A percentile compares a stretch with the other conserved stretches of the same genome.
phyloP scores from a whole-genome alignment of 768 basidiomycete genomes.

The Auriscalpium vulgare region DNA sequence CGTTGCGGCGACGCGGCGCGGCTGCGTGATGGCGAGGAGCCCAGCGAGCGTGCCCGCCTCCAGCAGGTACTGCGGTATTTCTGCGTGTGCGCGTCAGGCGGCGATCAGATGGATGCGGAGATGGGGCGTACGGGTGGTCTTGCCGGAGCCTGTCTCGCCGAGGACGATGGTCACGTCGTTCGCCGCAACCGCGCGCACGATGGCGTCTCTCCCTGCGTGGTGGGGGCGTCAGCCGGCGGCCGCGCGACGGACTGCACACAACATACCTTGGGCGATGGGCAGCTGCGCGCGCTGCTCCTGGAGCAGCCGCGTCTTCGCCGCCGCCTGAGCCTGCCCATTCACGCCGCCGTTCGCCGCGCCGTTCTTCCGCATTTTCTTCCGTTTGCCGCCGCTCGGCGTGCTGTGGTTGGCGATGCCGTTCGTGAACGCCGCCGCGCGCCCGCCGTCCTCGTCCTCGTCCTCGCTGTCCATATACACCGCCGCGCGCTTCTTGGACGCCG shows the following conservation, averaged over 20 bases:
- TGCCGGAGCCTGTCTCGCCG: constrained; percentile 97
- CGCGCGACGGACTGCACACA: constrained; percentile 13
- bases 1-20: constrained; percentile 90
- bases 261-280: constrained; percentile 71
- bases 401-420: constrained; percentile 2
- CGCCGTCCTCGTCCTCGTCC: background rate
- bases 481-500: constrained; percentile 5
- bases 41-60: constrained; percentile 70
- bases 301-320: constrained; percentile 21
- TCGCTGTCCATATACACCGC: constrained; percentile 1
- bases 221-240: background rate
- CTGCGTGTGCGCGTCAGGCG: constrained; percentile 32
- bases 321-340: constrained; percentile 8
- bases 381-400: constrained; percentile 1
- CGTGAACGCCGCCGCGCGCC: background rate
- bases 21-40: constrained; percentile 90
- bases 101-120: background rate
- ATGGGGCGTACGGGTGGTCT: constrained; percentile 83
- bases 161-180: constrained; percentile 86
- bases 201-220: constrained; percentile 58
- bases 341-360: background rate
- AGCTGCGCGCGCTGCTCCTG: constrained; percentile 63
- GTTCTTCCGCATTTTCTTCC: constrained; percentile 1
- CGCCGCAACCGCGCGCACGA: constrained; percentile 62
- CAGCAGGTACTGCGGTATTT: constrained; percentile 92